Evolutionary conservation across 495 filamentous ascomycete genomes (phyloP).

Genomic region (Pyrenula massariospora): DNA sequence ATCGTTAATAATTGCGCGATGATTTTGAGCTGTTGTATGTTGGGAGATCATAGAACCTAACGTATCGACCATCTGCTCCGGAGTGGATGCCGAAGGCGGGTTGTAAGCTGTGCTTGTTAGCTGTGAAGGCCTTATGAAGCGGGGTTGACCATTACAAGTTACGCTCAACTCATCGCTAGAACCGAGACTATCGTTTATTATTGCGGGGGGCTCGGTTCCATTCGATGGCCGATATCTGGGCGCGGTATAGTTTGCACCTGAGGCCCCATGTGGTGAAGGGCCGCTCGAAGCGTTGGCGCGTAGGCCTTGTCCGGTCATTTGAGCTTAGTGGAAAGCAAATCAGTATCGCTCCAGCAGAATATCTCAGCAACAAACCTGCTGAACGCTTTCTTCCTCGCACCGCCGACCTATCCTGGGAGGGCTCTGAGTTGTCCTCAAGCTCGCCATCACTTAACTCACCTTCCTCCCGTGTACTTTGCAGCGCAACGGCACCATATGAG

Average conservation of each 20-base stretch:
- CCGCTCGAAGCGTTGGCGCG: too few species aligned
- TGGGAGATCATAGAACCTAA: not conserved
- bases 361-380: not conserved
- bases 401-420: not conserved
- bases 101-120: not conserved
- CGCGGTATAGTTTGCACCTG: not conserved
- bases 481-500: not conserved
- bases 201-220: not conserved
- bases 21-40: not conserved
- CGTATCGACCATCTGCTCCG: not conserved
- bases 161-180: not conserved
- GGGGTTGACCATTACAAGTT: not conserved
- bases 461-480: conserved; percentile 40
- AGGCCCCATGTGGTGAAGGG: too few species aligned
- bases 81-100: not conserved
- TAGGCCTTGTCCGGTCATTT: not conserved
- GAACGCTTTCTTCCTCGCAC: not conserved
- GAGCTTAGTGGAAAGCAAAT: not conserved
- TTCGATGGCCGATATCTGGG: not conserved
- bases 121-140: not conserved
- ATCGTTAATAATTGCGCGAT: not conserved
- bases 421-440: conserved; percentile 18
- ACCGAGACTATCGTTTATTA: not conserved
- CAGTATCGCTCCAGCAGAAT: not conserved
- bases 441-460: conserved; percentile 64